Conservation (phyloP, 1,284 basidiomycete species). For the Cryptococcus depauperatus region DNA sequence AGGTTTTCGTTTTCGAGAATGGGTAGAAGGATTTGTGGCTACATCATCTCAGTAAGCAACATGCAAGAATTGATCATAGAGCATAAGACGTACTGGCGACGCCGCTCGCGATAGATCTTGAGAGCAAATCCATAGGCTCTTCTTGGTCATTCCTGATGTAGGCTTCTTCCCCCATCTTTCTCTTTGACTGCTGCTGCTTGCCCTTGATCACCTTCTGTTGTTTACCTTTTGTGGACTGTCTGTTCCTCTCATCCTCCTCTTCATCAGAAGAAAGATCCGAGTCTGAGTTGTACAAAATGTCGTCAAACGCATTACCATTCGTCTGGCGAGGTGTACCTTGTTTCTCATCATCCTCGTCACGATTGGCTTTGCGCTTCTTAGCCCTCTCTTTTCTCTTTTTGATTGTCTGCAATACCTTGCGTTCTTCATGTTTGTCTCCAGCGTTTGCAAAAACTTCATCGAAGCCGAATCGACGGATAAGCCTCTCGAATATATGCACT, state of each 20-base stretch:
- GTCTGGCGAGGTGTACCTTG: conserved; percentile 48
- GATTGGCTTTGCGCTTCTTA: conserved; percentile 61
- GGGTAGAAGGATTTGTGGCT: conserved; percentile 50
- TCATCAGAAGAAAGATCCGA: conserved; percentile 71
- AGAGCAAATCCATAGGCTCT: conserved; percentile 89
- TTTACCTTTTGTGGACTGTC: conserved; percentile 3
- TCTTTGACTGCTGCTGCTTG: conserved; percentile 6
- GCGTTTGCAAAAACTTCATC: conserved; percentile 58
- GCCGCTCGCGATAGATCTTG: conserved; percentile 63
- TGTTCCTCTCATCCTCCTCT: conserved; percentile 50
- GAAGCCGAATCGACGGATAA: conserved; percentile 85
- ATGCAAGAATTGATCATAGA: not conserved
- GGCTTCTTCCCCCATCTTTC: conserved; percentile 28
- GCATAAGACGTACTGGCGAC: conserved; percentile 57
- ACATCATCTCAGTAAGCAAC: conserved; percentile 3
- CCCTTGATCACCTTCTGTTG: conserved; percentile 14
- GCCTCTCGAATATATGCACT: conserved; percentile 91
- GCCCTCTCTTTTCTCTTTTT: conserved; percentile 86
- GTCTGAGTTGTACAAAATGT: conserved; percentile 89
- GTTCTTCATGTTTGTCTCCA: conserved; percentile 54
- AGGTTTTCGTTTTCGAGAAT: conserved; percentile 59
- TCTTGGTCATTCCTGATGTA: conserved; percentile 79
- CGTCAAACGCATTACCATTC: conserved; percentile 84
- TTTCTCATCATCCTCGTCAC: conserved; percentile 52
- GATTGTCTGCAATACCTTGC: conserved; percentile 77